phyloP scores from a whole-genome alignment of 2,329 filamentous ascomycete genomes.

The Stachybotrys echinatus region DNA sequence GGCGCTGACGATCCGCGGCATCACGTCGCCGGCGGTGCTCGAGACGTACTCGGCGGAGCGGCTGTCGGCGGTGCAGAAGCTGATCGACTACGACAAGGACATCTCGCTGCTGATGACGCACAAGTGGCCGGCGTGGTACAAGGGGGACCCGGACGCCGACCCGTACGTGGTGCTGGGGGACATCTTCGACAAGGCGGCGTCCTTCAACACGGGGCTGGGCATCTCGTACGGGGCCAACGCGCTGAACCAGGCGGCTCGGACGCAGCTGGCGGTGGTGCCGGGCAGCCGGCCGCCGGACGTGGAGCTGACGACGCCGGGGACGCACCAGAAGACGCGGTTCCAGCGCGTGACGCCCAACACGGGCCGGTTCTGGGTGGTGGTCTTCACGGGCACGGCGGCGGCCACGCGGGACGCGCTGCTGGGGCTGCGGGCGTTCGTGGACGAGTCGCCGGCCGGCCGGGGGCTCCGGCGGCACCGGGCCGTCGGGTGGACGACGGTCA shows the following conservation, averaged over 20 bases:
- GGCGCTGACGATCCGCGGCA: conserved; percentile 16
- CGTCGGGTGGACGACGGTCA: conserved; percentile 39
- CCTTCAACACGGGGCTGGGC: conserved; percentile 57
- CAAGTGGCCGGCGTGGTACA: conserved; percentile 31
- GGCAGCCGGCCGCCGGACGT: conserved; percentile 43
- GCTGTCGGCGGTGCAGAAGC: conserved; percentile 25
- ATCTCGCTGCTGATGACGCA: conserved; percentile 33
- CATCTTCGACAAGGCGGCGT: conserved; percentile 53
- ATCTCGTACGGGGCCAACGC: conserved; percentile 25
- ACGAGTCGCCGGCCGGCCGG: background rate
- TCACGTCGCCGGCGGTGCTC: conserved; percentile 22
- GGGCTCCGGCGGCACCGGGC: conserved; percentile 19
- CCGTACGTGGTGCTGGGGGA: conserved; percentile 43
- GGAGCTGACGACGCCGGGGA: conserved; percentile 36
- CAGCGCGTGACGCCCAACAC: conserved; percentile 37
- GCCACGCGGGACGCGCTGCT: conserved; percentile 12
- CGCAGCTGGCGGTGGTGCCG: conserved; percentile 18
- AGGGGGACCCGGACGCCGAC: conserved; percentile 32
- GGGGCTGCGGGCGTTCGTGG: conserved; percentile 8
- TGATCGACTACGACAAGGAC: conserved; percentile 33
- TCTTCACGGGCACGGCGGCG: conserved; percentile 32
- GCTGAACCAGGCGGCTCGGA: conserved; percentile 31
- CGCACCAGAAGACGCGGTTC: conserved; percentile 34
- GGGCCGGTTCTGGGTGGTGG: conserved; percentile 33
- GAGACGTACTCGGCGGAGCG: conserved; percentile 33